These are phyloP conservation scores for Verticillium albo-atrum DNA, from an alignment of 2,329 filamentous ascomycete species.

Conservation along the genomic window DNA sequence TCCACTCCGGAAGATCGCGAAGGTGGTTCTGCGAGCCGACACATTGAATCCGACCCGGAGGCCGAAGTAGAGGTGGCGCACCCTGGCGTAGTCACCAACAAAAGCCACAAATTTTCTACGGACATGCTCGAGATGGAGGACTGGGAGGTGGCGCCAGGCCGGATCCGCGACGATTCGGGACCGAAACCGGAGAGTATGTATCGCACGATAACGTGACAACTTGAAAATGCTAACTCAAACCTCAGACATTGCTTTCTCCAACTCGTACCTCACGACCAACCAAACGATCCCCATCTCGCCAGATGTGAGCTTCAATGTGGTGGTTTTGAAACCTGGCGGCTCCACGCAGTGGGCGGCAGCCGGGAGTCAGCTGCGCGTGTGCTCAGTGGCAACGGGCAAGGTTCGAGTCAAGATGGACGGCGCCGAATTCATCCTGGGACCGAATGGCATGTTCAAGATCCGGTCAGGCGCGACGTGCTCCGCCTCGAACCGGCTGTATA, in stretches of 20 bases:
- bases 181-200: constrained; percentile 28
- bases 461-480: constrained; percentile 29
- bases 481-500: constrained; percentile 38
- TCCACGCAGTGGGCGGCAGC: constrained; percentile 24
- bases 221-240: constrained; percentile 11
- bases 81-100: not conserved
- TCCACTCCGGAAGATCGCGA: not conserved
- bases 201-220: not conserved
- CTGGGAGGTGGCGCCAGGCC: constrained; percentile 42
- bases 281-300: constrained; percentile 29
- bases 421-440: constrained; percentile 33
- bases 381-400: constrained; percentile 36
- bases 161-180: constrained; percentile 22
- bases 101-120: not conserved
- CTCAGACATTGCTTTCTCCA: constrained; percentile 41
- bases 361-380: constrained; percentile 27
- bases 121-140: constrained; percentile 30
- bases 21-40: not conserved
- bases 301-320: constrained; percentile 34
- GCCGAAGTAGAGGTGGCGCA: not conserved
- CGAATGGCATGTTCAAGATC: constrained; percentile 39
- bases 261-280: constrained; percentile 31
- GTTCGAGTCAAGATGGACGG: constrained; percentile 29
- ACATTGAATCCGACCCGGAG: not conserved
- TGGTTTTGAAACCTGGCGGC: constrained; percentile 33